Base-by-base conservation (phyloP, 2,329 filamentous ascomycete genomes). In the Aspergillus tamarii region DNA sequence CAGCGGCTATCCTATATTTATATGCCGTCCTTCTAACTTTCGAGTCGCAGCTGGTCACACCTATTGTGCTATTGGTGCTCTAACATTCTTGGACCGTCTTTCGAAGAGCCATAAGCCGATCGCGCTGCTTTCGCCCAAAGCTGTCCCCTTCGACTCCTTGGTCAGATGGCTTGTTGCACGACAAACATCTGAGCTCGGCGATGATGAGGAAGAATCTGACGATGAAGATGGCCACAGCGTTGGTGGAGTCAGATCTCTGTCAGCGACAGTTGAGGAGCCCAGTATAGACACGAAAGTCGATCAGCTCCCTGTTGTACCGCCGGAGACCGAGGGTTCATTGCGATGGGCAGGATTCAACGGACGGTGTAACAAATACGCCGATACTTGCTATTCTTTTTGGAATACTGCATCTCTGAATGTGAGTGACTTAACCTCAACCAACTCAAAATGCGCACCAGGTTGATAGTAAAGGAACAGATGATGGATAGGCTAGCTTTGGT, bases 311-410 rank as follows among this genome's bases (percentile, higher is more conserved):
- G 59, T 64, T 57, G 62, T 77, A 36, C 30, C 61, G 46, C 64
- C 70, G 14, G 65, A 63, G 23, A 69, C 58, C 54, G 71, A 59
- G 45, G 73, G 72, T 57, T 74, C 72, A 66, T 74, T 84, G 45
- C 77, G 81, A 11, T 86, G 85, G 72, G 85, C 92, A 1, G 95
- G 94, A 11, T 93, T 96, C 80, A 97, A 96, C 72, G 95, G 95
- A 30, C 88, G 95, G 57, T 89, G 88, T 75, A 97, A 97, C 81
- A 99, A 99, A 78, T 85, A 89, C 55, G 91, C 92, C 11, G 95
- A 99, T 78, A 98, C 95, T 0, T 99, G 95, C 80, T 99, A 99
- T 77, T 90, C 88, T 26, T 99, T 94, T 84, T 99, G 95, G 95
- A 92, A 92, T 0, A 85, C 85, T 4, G 93, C 88, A 2, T 88